Percentiles rank a stretch among this genome's conserved stretches.
These are phyloP conservation scores for Physcomitrium patens DNA, from an alignment of 225 moss, liverwort and hornwort genomes.

Conservation along the genomic window DNA sequence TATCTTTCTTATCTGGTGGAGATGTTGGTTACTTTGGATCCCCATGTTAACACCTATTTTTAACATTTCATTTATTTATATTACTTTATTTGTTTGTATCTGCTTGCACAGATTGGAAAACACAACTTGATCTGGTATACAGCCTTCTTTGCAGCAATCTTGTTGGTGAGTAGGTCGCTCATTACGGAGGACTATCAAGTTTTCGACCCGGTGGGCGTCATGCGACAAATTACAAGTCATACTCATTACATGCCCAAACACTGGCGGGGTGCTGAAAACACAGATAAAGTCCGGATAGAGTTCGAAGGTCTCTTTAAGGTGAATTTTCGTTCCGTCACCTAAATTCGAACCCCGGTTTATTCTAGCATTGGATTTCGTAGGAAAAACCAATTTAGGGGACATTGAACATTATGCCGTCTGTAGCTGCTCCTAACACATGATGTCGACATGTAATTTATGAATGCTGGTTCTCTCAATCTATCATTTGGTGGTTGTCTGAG, in stretches of 20 bases:
- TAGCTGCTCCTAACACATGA: neutral
- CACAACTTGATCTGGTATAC: conserved; percentile 94
- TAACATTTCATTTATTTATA: conserved; percentile 1
- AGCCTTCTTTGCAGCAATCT: conserved; percentile 78
- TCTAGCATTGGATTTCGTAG: neutral
- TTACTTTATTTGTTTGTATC: conserved; percentile 23
- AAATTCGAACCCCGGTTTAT: conserved; percentile 11
- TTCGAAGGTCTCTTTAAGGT: conserved; percentile 95
- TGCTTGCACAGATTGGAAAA: conserved; percentile 62
- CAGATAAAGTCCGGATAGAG: conserved; percentile 81
- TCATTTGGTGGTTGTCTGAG: neutral
- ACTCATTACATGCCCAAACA: conserved; percentile 99
- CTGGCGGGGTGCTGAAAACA: conserved; percentile 91
- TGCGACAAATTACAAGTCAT: conserved; percentile 78
- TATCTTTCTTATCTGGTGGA: neutral
- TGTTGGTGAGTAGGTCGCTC: conserved; percentile 80
- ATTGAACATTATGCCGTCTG: conserved; percentile 11
- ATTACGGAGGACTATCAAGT: conserved; percentile 84
- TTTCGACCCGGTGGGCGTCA: conserved; percentile 82
- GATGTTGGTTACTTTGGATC: neutral
- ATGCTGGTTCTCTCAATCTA: conserved; percentile 16
- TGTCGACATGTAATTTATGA: neutral
- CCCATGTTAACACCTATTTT: neutral
- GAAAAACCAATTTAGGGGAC: neutral
- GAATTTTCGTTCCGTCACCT: conserved; percentile 9